Base-by-base conservation (phyloP, 2,329 filamentous ascomycete genomes). In the Clarireedia monteithiana region DNA sequence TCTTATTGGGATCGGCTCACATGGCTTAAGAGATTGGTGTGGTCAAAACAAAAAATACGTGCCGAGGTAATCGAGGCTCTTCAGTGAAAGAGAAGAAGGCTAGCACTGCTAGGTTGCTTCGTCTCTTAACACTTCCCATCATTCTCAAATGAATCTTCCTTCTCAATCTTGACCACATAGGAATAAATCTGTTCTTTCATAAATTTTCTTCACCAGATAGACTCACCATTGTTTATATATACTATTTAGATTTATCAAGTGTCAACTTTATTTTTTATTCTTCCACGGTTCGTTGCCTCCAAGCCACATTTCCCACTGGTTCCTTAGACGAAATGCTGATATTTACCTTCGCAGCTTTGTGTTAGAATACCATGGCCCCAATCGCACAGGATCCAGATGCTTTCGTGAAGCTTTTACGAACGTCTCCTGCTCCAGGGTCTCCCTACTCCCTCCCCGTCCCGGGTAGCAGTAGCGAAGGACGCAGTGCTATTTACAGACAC, bases 401-500 rank as follows among this genome's bases (percentile, higher is more conserved):
- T 14, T 63, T 62, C 57, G 54, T 63, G 27, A 58, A 60, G 17
- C 46, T 53, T 4, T 45, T 69, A 20, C 61, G 57, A 38, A 47
- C 53, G 10, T 62, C 67, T 50, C 68, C 68, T 17, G 64, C 67
- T 15, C 63, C 66, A 15, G 65, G 65, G 12, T 59, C 64, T 9
- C 88, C 91, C 1, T 94, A 94, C 69, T 88, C 86, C 47, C 76
- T 96, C 14, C 75, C 89, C 12, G 66, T 99, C 20, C 86, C 90
- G 0, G 88, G 88, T 60, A 85, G 86, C 48, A 82, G 88, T 71
- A 76, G 78, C 59, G 83, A 88, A 49, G 88, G 85, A 58, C 85
- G 91, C 63, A 87, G 80, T 50, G 75, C 83, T 48, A 74, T 95
- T 61, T 97, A 97, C 73, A 83, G 94, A 59, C 86, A 96, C 72